Conservation (phyloP, 2,329 filamentous ascomycete genomes). For the Phoma sp. region DNA sequence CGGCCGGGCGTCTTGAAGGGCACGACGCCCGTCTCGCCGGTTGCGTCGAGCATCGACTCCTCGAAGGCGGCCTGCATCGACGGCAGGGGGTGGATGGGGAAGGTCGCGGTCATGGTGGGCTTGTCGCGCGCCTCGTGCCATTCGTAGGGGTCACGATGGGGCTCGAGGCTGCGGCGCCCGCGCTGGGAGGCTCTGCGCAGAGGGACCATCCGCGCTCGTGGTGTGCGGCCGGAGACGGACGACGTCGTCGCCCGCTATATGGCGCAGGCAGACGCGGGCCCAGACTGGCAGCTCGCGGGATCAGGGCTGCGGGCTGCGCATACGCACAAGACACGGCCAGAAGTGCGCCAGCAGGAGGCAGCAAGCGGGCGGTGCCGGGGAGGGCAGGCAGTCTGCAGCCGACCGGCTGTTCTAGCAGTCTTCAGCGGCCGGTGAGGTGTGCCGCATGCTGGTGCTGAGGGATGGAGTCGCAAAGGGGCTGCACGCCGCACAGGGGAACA, state of each 20-base stretch:
- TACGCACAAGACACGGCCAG: constrained; percentile 28
- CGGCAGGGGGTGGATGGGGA: constrained; percentile 73
- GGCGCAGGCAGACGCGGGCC: constrained; percentile 32
- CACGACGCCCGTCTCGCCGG: constrained; percentile 48
- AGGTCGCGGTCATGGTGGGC: constrained; percentile 44
- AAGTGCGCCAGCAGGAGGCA: not conserved
- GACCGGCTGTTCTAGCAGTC: constrained; percentile 28
- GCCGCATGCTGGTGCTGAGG: constrained; percentile 30
- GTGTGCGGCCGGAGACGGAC: constrained; percentile 22
- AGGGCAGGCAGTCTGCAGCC: constrained; percentile 8
- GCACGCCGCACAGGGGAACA: not conserved
- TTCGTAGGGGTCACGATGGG: constrained; percentile 35
- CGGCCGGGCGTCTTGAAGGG: constrained; percentile 53
- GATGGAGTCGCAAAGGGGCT: constrained; percentile 18
- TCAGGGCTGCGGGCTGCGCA: constrained; percentile 35
- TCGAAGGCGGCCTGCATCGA: constrained; percentile 83
- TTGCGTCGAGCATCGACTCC: constrained; percentile 79
- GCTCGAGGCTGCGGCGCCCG: constrained; percentile 27
- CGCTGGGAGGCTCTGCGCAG: constrained; percentile 33
- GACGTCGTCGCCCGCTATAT: constrained; percentile 30
- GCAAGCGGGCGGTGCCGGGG: constrained; percentile 1
- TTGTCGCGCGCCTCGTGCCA: constrained; percentile 45
- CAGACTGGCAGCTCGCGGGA: constrained; percentile 24
- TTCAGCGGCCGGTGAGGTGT: constrained; percentile 21
- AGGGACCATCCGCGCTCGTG: constrained; percentile 26